phyloP scores from a whole-genome alignment of 176 grass and related monocot species.

The Bromus sterilis region DNA sequence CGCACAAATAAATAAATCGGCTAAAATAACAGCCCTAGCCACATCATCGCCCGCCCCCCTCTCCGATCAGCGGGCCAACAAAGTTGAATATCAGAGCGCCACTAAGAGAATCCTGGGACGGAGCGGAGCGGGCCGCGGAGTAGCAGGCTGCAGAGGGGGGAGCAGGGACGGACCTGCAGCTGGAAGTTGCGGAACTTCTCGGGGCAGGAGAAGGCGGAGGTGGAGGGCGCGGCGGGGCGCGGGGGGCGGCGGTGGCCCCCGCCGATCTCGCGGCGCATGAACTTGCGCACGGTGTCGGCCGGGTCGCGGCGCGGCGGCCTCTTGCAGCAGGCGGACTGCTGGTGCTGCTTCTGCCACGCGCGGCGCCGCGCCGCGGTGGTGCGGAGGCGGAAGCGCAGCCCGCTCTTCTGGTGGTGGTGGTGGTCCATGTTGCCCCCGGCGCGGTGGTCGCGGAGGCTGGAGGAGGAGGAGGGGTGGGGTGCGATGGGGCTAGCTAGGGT shows the following conservation, averaged over 20 bases:
- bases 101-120: neutral
- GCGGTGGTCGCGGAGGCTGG: neutral
- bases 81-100: neutral
- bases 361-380: conserved; percentile 37
- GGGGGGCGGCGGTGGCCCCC: conserved; percentile 33
- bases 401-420: conserved; percentile 30
- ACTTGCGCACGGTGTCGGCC: conserved; percentile 36
- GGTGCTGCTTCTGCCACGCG: conserved; percentile 26
- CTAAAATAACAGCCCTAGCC: neutral
- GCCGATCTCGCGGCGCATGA: conserved; percentile 51
- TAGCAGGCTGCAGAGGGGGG: neutral
- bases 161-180: conserved; percentile 27
- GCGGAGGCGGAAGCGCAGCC: conserved; percentile 40
- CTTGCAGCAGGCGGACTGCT: conserved; percentile 23
- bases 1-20: neutral
- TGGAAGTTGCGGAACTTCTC: conserved; percentile 61
- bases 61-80: neutral
- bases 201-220: conserved; percentile 36
- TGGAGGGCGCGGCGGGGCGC: conserved; percentile 25
- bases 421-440: conserved; percentile 22
- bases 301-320: conserved; percentile 25
- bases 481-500: conserved; percentile 10
- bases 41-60: neutral
- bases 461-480: neutral
- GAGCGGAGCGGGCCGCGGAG: no score